Evolutionary conservation across 225 moss, liverwort and hornwort species (phyloP).

Genomic region (Antitrichia curtipendula): DNA sequence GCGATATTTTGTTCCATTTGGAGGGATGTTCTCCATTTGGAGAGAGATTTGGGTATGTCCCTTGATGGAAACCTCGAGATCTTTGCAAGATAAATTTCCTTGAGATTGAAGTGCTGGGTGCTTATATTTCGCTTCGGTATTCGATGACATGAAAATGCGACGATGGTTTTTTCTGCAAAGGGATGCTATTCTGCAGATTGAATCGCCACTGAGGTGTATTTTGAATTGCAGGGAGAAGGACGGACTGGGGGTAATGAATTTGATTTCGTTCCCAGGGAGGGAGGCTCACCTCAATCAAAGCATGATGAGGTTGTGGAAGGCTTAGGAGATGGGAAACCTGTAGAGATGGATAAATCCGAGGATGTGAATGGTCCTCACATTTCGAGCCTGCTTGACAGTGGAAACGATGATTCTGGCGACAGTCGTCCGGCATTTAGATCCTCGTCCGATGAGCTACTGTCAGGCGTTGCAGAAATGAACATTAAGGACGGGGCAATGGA

Average conservation of each 20-base stretch:
- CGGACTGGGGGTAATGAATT: slow-evolving; percentile 22
- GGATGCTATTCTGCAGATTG: not conserved
- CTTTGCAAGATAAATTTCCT: not conserved
- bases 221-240: slow-evolving; percentile 38
- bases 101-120: not conserved
- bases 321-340: slow-evolving; percentile 9
- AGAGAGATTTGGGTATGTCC: not conserved
- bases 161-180: not conserved
- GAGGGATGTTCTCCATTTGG: not conserved
- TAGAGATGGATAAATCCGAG: slow-evolving; percentile 10
- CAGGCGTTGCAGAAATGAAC: slow-evolving; percentile 39
- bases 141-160: not conserved
- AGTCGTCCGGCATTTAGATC: slow-evolving; percentile 8
- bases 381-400: slow-evolving; percentile 14
- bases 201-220: not conserved
- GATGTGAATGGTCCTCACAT: slow-evolving; percentile 8
- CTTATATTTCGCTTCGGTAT: not conserved
- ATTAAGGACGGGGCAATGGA: slow-evolving; percentile 4
- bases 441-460: slow-evolving; percentile 4
- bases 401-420: slow-evolving; percentile 13
- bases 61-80: not conserved
- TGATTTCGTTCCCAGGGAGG: slow-evolving; percentile 20
- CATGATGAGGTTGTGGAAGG: slow-evolving; percentile 21
- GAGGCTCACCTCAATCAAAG: slow-evolving; percentile 16
- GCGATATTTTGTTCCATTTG: not conserved